Conservation (phyloP, 345 rosid genomes). For the Euphorbia peplus region DNA sequence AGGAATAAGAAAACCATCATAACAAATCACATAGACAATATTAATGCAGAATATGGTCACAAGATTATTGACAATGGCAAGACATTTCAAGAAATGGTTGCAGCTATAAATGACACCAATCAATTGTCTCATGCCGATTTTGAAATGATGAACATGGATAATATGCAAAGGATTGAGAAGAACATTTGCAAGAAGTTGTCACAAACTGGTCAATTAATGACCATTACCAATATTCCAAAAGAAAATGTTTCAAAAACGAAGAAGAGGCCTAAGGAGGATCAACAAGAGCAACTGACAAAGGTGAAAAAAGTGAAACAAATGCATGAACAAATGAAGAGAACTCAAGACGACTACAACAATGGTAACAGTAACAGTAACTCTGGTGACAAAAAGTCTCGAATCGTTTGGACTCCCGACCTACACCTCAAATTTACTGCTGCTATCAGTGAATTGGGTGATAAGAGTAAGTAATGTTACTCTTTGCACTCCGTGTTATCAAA, state of each 20-base stretch:
- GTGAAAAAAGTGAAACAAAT: not conserved
- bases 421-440: constrained; percentile 47
- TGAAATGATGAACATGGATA: too few relatives aligned
- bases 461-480: constrained; percentile 30
- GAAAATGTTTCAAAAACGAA: not conserved
- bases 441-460: constrained; percentile 33
- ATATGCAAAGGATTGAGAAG: too few relatives aligned
- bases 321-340: not conserved
- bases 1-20: not conserved
- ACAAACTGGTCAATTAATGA: not conserved
- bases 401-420: constrained; percentile 35
- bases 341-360: not conserved
- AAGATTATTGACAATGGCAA: not conserved
- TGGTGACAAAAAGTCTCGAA: not conserved
- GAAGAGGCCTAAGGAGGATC: not conserved
- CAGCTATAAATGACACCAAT: too few relatives aligned
- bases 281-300: not conserved
- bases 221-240: not conserved
- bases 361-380: not conserved
- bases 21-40: not conserved
- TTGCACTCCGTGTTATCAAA: not conserved
- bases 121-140: too few relatives aligned
- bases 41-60: too few relatives aligned
- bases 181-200: not conserved
- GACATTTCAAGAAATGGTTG: too few relatives aligned